Percentiles rank a stretch among this genome's conserved stretches.
phyloP scores from a whole-genome alignment of 2,329 filamentous ascomycete species.

The Whalleya microplaca region DNA sequence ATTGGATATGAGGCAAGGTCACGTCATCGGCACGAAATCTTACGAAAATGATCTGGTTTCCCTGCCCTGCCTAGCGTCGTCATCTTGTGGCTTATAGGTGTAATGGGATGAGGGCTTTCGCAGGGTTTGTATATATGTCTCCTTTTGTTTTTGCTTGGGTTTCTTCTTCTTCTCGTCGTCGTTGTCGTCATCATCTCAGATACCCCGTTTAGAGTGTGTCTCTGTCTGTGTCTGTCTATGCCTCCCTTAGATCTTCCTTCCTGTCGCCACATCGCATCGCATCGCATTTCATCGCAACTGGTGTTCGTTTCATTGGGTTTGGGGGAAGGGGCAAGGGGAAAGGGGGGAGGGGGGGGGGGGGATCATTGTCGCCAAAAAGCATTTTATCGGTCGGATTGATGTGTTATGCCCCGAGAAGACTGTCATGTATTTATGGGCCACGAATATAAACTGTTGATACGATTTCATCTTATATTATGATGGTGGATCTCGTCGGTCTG shows the following conservation, averaged over 20 bases:
- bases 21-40: conserved; percentile 37
- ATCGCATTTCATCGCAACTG: background rate
- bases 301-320: background rate
- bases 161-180: background rate
- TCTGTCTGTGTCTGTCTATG: background rate
- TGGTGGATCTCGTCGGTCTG: no score
- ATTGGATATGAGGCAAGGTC: conserved; percentile 31
- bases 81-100: background rate
- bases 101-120: background rate
- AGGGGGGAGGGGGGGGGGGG: no score
- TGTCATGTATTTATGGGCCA: conserved; percentile 19
- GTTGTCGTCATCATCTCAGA: background rate
- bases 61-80: conserved; percentile 23
- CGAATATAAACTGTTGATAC: conserved; percentile 16
- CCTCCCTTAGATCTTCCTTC: background rate
- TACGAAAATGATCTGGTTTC: conserved; percentile 19
- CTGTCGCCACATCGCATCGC: background rate
- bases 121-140: background rate
- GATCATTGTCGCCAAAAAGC: background rate
- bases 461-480: background rate
- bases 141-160: background rate
- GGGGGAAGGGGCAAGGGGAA: no score
- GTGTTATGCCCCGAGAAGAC: conserved; percentile 14
- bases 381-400: conserved; percentile 10
- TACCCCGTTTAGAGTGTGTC: background rate